Evolutionary conservation across 108 stramenopile species (phyloP), one percentile per base, ranked within the genome.

Genomic region (Cyclostephanos tholiformis): DNA sequence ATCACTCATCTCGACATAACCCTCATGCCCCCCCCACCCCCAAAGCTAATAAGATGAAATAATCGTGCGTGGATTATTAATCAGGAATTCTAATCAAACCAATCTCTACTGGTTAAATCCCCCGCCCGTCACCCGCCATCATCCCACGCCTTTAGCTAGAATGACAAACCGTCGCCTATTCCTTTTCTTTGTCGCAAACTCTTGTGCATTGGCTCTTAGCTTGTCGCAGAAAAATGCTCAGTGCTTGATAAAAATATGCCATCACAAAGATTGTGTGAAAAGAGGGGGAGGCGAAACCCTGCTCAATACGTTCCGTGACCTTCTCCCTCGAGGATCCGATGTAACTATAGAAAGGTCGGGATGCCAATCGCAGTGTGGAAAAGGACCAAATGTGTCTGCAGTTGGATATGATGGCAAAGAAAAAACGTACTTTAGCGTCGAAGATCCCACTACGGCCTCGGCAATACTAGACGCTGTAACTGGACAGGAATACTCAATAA

Each of bases 341-440:
- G 55, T 76, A 22, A 32, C 49, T 16, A 76, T 82, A 35, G 72
- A 82, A 67, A 75, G 65, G 16, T 65, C 71, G 23, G 81, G 81
- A 23, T 82, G 81, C 48, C 72, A 73, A 61, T 78, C 81, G 17
- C 76, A 82, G 36, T 82, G 82, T 74, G 82, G 73, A 20, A 73
- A 77, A 36, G 82, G 82, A 23, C 82, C 82, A 55, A 82, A 82
- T 49, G 39, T 82, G 23, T 71, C 46, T 14, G 77, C 69, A 10
- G 71, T 74, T 13, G 65, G 62, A 32, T 51, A 55, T 49, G 44
- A 52, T 16, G 60, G 39, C 62, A 43, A 74, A 4, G 82, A 82
- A 67, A 70, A 76, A 67, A 17, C 78, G 25, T 82, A 59, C 41
- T 68, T 62, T 48, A 55, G 73, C 53, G 51, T 82, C 5, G 65